Percentiles rank a stretch among this genome's conserved stretches.
Conservation (phyloP, 129 eudicot species). For the Smallanthus sonchifolius region DNA sequence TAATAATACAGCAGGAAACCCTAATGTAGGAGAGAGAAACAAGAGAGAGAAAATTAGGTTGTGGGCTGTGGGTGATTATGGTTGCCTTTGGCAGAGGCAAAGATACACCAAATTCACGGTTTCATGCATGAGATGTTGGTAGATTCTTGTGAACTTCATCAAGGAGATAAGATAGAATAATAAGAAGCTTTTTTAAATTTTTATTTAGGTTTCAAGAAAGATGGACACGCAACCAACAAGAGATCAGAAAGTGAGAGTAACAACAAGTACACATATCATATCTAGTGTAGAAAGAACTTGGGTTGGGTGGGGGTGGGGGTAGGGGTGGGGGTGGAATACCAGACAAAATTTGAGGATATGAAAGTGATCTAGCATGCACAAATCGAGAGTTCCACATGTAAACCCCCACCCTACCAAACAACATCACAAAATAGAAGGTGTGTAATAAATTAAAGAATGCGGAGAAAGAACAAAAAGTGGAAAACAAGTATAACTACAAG, state of each 20-base stretch:
- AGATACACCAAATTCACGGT: conserved; percentile 44
- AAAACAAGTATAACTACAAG: not conserved
- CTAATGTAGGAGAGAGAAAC: conserved; percentile 5
- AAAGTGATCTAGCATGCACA: conserved; percentile 38
- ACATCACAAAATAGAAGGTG: conserved; percentile 21
- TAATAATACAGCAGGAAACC: conserved; percentile 9
- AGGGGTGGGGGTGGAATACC: not conserved
- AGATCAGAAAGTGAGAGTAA: not conserved
- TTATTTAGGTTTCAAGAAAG: not conserved
- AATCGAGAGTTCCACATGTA: conserved; percentile 33
- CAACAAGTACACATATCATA: conserved; percentile 13
- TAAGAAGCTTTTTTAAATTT: not conserved
- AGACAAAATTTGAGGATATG: conserved; percentile 32
- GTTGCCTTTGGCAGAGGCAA: conserved; percentile 55
- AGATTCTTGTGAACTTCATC: conserved; percentile 70
- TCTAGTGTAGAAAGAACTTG: conserved; percentile 1
- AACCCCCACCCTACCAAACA: conserved; percentile 27
- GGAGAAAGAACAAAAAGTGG: not conserved
- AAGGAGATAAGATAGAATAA: conserved; percentile 25
- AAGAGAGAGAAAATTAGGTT: conserved; percentile 11
- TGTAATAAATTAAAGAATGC: conserved; percentile 3
- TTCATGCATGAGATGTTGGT: conserved; percentile 72
- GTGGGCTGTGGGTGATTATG: conserved; percentile 33
- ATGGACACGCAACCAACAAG: no score
- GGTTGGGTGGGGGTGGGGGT: conserved; percentile 4